Percentiles rank a stretch among this genome's conserved stretches.
phyloP scores from a whole-genome alignment of 108 stramenopile species.

The Chaetoceros muelleri region DNA sequence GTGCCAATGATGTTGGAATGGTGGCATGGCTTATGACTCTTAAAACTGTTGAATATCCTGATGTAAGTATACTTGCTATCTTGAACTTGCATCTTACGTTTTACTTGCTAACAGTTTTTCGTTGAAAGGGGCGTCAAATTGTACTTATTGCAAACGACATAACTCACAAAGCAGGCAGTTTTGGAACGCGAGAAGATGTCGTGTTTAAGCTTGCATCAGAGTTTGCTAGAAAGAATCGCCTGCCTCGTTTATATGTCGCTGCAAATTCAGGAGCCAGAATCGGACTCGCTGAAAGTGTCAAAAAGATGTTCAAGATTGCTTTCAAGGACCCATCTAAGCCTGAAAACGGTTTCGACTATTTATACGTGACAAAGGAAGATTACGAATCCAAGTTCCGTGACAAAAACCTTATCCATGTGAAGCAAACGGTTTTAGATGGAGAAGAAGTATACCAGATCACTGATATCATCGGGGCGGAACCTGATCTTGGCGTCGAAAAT shows the following conservation, averaged over 20 bases:
- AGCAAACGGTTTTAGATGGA: constrained; percentile 31
- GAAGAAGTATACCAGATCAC: constrained; percentile 64
- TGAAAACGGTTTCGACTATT: constrained; percentile 91
- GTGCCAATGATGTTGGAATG: constrained; percentile 98
- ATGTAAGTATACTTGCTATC: constrained; percentile 27
- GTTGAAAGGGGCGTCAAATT: constrained; percentile 70
- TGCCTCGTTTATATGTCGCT: constrained; percentile 93
- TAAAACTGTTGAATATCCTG: constrained; percentile 94
- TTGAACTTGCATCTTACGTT: not conserved
- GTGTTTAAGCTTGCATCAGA: constrained; percentile 94
- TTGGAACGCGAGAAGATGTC: constrained; percentile 96
- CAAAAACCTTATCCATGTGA: constrained; percentile 3
- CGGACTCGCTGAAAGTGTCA: constrained; percentile 93
- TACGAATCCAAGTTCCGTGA: constrained; percentile 45
- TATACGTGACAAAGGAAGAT: constrained; percentile 87
- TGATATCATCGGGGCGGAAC: constrained; percentile 93
- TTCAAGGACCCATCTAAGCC: constrained; percentile 92
- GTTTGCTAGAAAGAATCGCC: constrained; percentile 75
- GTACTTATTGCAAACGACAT: constrained; percentile 99
- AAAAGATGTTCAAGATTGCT: constrained; percentile 86
- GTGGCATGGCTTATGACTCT: constrained; percentile 96
- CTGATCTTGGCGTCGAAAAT: constrained; percentile 98
- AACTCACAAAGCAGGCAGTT: constrained; percentile 94
- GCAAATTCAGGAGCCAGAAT: constrained; percentile 96
- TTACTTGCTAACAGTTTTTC: not conserved